Base-by-base conservation (phyloP, 352 stramenopile species). In the Globisporangium yorkense region DNA sequence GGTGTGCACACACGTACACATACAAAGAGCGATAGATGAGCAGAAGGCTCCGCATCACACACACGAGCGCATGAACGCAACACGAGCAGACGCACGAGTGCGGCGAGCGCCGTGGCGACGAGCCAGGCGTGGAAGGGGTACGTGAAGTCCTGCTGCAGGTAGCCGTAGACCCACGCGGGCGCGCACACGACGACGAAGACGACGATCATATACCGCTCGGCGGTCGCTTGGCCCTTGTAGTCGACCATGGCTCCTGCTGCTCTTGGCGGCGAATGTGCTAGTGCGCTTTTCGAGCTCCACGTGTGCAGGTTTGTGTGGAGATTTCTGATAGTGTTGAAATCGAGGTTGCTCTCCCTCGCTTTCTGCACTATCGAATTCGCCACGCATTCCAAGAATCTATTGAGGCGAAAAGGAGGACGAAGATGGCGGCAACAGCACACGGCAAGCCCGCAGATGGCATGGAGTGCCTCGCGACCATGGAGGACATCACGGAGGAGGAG, bases 381-480 rank as follows among this genome's bases (percentile, higher is more conserved):
- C 37, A 41, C 35, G 18, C 35, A 15, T 4, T 12, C 33, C 33
- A 15, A 41, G 12, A n/a, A 24, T n/a, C 43, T 5, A 46, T 3
- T 5, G 12, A 20, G 6, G 1, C 9, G 47, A 40, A 10, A 27
- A 58, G 10, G 56, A 21, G 49, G 41, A 64, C 16, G 21, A 75
- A 55, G 54, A 54, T 20, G 51, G n/a, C 40, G 49, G 33, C 18
- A 27, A 56, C 29, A 60, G 13, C 48, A 10, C 92, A 98, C 57
- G 84, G 90, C 39, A 87, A 81, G 59, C 92, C 92, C 10, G 57
- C 64, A 4, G 84, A 90, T 20, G 89, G 87, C 40, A 87, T 98
- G 72, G 87, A 94, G 66, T 98, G 94, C 70, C 74, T 97, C 41
- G 89, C 84, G 50, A 97, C 90, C 13, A 97, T 98, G 89, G 94